Conservation (phyloP, 257 asterid genomes). For the Cinchona pubescens region DNA sequence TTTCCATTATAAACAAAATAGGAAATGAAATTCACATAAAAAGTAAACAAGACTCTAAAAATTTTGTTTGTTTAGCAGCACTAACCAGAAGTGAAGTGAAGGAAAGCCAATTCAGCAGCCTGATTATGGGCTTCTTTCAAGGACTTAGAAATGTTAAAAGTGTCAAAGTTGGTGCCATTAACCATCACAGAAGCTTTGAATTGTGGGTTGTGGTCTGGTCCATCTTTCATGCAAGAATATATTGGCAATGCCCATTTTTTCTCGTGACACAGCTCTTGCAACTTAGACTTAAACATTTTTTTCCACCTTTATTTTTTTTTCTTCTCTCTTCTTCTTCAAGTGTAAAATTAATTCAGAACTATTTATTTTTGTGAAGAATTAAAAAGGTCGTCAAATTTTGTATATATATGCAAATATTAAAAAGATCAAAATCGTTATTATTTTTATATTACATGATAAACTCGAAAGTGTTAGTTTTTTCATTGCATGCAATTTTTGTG, state of each 20-base stretch:
- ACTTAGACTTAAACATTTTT: slow-evolving; percentile 45
- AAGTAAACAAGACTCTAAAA: not conserved
- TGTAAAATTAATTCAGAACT: no score
- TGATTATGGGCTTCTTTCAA: slow-evolving; percentile 43
- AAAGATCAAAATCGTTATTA: not conserved
- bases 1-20: not conserved
- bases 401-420: not conserved
- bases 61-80: not conserved
- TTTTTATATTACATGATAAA: not conserved
- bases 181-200: slow-evolving; percentile 52
- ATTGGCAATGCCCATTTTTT: slow-evolving; percentile 40
- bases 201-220: slow-evolving; percentile 41
- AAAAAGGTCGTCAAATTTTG: not conserved
- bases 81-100: slow-evolving; percentile 43
- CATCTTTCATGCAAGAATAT: slow-evolving; percentile 40
- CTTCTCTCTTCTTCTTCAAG: not conserved
- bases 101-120: slow-evolving; percentile 46
- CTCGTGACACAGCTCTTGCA: slow-evolving; percentile 45
- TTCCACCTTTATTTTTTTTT: not conserved
- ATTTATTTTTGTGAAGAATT: not conserved
- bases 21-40: not conserved
- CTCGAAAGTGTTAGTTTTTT: not conserved
- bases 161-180: slow-evolving; percentile 33
- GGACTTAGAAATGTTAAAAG: slow-evolving; percentile 30
- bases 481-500: not conserved